phyloP scores from a whole-genome alignment of 129 eudicot species.

The Lactuca saligna region DNA sequence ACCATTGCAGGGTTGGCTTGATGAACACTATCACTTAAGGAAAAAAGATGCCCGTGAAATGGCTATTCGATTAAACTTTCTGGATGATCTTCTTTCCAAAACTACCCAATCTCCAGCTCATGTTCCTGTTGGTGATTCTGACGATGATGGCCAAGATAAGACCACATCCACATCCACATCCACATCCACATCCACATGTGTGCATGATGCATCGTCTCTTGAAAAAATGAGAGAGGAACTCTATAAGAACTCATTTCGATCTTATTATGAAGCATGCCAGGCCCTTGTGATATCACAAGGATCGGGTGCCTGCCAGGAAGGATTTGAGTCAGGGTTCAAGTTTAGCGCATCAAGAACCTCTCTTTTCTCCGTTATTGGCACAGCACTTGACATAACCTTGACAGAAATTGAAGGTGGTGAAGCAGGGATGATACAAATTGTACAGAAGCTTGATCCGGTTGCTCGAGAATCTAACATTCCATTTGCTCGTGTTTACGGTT shows the following conservation, averaged over 20 bases:
- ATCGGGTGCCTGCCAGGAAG: conserved; percentile 80
- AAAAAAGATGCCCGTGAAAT: conserved; percentile 81
- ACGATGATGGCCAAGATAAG: conserved; percentile 57
- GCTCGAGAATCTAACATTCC: conserved; percentile 71
- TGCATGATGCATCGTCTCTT: conserved; percentile 56
- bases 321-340: conserved; percentile 81
- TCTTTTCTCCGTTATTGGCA: conserved; percentile 70
- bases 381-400: conserved; percentile 60
- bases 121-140: conserved; percentile 32
- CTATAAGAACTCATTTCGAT: conserved; percentile 62
- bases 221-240: conserved; percentile 67
- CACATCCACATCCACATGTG: conserved; percentile 14
- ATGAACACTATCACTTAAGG: conserved; percentile 77
- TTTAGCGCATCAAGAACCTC: conserved; percentile 68
- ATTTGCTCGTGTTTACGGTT: conserved; percentile 77
- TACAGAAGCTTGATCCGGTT: conserved; percentile 89
- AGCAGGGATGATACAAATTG: conserved; percentile 78
- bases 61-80: conserved; percentile 75
- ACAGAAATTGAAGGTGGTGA: conserved; percentile 87
- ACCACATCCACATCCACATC: conserved; percentile 22
- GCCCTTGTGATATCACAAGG: conserved; percentile 59
- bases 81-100: conserved; percentile 55
- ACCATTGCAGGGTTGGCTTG: conserved; percentile 97
- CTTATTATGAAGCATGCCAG: conserved; percentile 81
- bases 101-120: conserved; percentile 41